A percentile compares a stretch with the other conserved stretches of the same genome.
phyloP scores from a whole-genome alignment of 352 stramenopile genomes.

The Bremia lactucae region DNA sequence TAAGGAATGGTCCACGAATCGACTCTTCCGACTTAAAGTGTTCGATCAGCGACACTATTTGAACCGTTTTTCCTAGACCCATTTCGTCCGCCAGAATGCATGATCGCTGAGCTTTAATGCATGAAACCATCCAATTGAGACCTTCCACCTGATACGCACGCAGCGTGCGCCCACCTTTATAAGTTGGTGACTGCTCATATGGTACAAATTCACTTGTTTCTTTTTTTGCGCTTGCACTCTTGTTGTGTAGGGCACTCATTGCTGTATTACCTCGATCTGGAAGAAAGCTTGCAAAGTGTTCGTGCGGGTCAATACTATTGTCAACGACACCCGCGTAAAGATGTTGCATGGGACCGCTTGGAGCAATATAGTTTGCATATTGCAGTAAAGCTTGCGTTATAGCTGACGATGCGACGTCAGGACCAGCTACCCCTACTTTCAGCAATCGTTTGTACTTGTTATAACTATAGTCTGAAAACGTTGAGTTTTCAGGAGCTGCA shows the following conservation, averaged over 20 bases:
- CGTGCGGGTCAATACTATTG: conserved; percentile 83
- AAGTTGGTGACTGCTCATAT: conserved; percentile 85
- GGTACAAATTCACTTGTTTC: conserved; percentile 68
- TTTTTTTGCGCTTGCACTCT: conserved; percentile 7
- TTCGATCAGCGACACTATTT: conserved; percentile 90
- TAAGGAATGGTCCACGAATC: conserved; percentile 74
- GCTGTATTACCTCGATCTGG: conserved; percentile 21
- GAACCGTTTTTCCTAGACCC: conserved; percentile 91
- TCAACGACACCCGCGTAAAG: conserved; percentile 81
- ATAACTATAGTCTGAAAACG: conserved; percentile 65
- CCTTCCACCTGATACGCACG: conserved; percentile 80
- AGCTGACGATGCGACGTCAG: conserved; percentile 18
- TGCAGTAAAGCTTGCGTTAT: conserved; percentile 26
- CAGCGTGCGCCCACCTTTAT: conserved; percentile 75
- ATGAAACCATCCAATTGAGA: conserved; percentile 85
- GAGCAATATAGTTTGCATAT: conserved; percentile 55
- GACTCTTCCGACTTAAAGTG: conserved; percentile 76
- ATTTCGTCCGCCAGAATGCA: conserved; percentile 88
- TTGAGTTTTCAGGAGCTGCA: conserved; percentile 22
- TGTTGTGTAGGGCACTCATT: conserved; percentile 1
- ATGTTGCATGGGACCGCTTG: conserved; percentile 80
- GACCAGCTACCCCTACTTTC: conserved; percentile 38
- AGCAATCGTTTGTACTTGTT: conserved; percentile 50
- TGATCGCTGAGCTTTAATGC: conserved; percentile 80
- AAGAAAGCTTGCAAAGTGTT: conserved; percentile 83